Evolutionary conservation across 306 rosid species (phyloP), one percentile per base, ranked within the genome.

Genomic region (Chamaecrista fasciculata): DNA sequence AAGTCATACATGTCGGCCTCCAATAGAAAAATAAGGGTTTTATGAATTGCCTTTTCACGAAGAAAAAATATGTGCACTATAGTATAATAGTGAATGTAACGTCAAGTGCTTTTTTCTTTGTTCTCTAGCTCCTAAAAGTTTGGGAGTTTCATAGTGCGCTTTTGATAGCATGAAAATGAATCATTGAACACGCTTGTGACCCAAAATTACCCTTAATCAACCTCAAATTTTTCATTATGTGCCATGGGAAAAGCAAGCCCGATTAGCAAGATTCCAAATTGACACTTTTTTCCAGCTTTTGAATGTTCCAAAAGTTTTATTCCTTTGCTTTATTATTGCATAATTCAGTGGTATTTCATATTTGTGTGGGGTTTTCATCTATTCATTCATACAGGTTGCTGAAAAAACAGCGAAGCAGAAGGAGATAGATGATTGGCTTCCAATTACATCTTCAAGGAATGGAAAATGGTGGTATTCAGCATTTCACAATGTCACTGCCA

Each of bases 391-490:
- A 61, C 36, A 76, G 87, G 19, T 3, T 0, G 87, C 69, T 11
- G 87, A 19, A 34, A 70, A 73, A 31, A 14, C 23, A 46, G 77
- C 70, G 48, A 76, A 50, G 61, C 79, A 85, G 47, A 91, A 66
- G 74, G 67, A 33, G 34, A 81, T 91, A 24, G 88, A 87, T 11
- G 91, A 87, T 1, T 91, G 97, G 89, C 97, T 91, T 75, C 96
- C 95, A 20, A 87, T 91, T 44, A 83, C 94, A 10, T 85, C 96
- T 0, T 69, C 85, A 28, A 86, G 97, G 53, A 87, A 85, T 69
- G 97, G 87, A 71, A 91, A 89, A 67, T 91, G 97, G 97, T 91
- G 94, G 92, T 84, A 91, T 81, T 75, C 97, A 2, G 86, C 97
- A 39, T 89, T 89, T 71, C 97, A 89, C 91, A 89, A 91, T 72